Evolutionary conservation across 257 asterid genomes (phyloP).

Genomic region (Petunia secreta): DNA sequence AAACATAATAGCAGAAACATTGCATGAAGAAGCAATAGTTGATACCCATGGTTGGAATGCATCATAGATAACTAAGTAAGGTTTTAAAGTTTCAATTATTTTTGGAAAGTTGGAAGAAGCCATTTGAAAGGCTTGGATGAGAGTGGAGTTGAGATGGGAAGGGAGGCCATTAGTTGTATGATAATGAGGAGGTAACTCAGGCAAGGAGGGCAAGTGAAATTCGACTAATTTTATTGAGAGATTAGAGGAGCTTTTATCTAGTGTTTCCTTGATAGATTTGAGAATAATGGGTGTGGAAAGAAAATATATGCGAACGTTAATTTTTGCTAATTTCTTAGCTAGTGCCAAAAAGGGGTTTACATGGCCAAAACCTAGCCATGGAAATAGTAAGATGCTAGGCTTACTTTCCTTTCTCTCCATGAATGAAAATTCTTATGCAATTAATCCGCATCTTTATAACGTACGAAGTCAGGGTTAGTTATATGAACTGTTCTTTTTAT

Average conservation of each 20-base stretch:
- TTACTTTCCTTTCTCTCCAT: neutral
- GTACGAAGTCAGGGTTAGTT: neutral
- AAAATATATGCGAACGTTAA: slow-evolving; percentile 35
- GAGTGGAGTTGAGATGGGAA: slow-evolving; percentile 43
- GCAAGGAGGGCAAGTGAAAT: slow-evolving; percentile 40
- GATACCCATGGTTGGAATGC: slow-evolving; percentile 43
- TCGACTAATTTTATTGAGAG: slow-evolving; percentile 38
- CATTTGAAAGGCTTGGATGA: slow-evolving; percentile 33
- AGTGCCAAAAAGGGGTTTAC: slow-evolving; percentile 53
- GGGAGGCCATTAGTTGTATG: slow-evolving; percentile 67
- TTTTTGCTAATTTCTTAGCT: slow-evolving; percentile 45
- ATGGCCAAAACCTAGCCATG: slow-evolving; percentile 66
- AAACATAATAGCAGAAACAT: slow-evolving; percentile 39
- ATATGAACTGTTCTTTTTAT: neutral
- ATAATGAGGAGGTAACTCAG: slow-evolving; percentile 45
- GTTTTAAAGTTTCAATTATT: slow-evolving; percentile 36
- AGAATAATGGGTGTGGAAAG: slow-evolving; percentile 56
- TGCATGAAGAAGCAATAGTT: slow-evolving; percentile 22
- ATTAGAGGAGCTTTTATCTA: slow-evolving; percentile 26
- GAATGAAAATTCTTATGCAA: neutral
- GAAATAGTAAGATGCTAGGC: slow-evolving; percentile 35
- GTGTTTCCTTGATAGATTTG: slow-evolving; percentile 37
- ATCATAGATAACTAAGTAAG: slow-evolving; percentile 51
- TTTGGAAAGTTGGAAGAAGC: slow-evolving; percentile 39
- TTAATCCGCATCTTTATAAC: neutral